Evolutionary conservation across 495 filamentous ascomycete species (phyloP), one percentile per base, ranked within the genome.

Genomic region (Neurospora tetrasperma): DNA sequence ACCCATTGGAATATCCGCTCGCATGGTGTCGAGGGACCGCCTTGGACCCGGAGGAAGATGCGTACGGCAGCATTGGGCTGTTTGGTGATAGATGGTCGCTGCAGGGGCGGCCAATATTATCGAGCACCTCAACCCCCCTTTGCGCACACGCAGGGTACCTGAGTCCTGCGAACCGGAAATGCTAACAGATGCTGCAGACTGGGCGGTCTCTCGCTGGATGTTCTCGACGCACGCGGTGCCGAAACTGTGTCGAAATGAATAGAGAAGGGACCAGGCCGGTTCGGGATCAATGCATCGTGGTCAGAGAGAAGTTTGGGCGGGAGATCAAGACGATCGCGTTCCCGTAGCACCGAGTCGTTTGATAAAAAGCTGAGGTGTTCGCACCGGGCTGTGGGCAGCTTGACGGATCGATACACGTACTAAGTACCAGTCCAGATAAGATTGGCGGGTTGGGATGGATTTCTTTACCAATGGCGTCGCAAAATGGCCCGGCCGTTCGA

Each of bases 1-100:
- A 89, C 79, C 93, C 93, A 84, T 94, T 97, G 40, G 88, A 87
- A 81, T 90, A 91, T 82, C 91, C 90, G 85, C 88, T 78, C 42
- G 82, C 83, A 80, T 89, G 84, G 81, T 89, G 87, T 75, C 88
- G 80, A 46, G 87, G 83, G 79, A 85, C 82, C 86, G 85, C 86
- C 83, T 87, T 90, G 79, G 82, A 85, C 77, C 80, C 79, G 75
- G 81, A 76, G 41, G 79, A 76, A 62, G 79, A 77, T 76, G 83
- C 76, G 70, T 82, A 84, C 48, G 83, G 84, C 71, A 85, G 74
- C 84, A 84, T 84, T 59, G 79, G 77, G 74, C 23, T 62, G 73
- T 73, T 71, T 42, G 68, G 41, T 42, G 74, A 70, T 54, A 72
- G 73, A 23, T 42, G 72, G 43, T 62, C 42, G 66, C 70, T 69